These are phyloP conservation scores for Mortierella alpina DNA, from an alignment of 192 early-diverging fungal species.

Conservation along the genomic window DNA sequence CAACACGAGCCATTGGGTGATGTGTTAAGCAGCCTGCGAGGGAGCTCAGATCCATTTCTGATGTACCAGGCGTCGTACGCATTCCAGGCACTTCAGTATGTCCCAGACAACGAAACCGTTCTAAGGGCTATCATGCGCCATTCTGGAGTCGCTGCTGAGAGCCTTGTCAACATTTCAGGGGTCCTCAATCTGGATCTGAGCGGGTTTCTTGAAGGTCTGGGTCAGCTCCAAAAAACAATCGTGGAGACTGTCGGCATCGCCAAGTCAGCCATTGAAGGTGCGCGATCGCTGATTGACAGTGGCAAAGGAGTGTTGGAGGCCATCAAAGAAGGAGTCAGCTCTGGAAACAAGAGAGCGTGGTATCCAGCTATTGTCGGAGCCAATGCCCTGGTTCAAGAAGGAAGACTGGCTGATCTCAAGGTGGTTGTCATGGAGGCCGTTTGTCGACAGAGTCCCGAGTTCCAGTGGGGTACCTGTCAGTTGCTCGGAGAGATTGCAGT, in stretches of 20 bases:
- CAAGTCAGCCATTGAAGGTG: too few species aligned
- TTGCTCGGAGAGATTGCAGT: constrained; percentile 1
- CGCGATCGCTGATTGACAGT: neutral
- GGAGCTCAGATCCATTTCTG: neutral
- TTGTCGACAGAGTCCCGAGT: neutral
- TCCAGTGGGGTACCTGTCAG: constrained; percentile 1
- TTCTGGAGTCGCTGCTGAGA: neutral
- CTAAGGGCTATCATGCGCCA: neutral
- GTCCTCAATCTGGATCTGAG: neutral
- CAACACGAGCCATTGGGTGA: neutral
- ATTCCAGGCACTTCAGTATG: neutral
- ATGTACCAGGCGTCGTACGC: constrained; percentile 1
- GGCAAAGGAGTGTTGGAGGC: neutral
- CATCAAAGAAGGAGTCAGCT: neutral
- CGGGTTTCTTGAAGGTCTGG: neutral
- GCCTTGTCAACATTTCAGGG: neutral
- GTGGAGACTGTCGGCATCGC: too few species aligned
- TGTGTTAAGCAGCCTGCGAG: neutral
- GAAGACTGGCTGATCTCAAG: neutral
- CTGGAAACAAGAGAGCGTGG: neutral
- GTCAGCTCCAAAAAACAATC: too few species aligned
- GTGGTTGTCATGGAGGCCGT: neutral
- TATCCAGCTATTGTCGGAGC: neutral
- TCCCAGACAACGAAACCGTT: neutral
- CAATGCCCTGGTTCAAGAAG: neutral